Base-by-base conservation (phyloP, 208 protist species). In the Leishmania guyanensis region DNA sequence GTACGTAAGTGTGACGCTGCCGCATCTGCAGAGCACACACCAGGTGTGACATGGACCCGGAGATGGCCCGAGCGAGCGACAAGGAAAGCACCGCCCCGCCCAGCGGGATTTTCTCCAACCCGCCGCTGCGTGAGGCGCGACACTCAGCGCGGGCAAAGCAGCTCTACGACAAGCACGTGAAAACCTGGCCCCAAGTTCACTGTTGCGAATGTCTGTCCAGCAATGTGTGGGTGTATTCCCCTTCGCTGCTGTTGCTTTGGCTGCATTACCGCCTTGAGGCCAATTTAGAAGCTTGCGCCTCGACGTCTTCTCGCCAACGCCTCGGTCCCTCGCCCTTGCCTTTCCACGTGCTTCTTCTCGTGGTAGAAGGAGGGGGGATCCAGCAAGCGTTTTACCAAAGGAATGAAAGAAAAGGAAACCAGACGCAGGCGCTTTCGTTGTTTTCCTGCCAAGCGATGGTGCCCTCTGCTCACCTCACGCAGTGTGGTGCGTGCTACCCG, bases 1-100 rank as follows among this genome's bases (percentile, higher is more conserved):
- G 16, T 77, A 50, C 53, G 73, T 65, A n/a, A 77, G 46, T 29
- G 36, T 51, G 29, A 39, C 73, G n/a, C n/a, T 48, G 17, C 73
- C 73, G 22, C 73, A 64, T 50, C 73, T 77, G 53, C 73, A 77
- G 73, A 46, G 54, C 29, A 77, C 60, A 0, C 29, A 77, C 60
- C 1, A 64, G 68, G 20, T 26, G 56, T 3, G 79, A 84, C 66
- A 29, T 50, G 8, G 80, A 84, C 46, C 46, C 76, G 56, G 75
- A 77, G 66, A 60, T 77, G 80, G 36, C 50, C 39, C 36, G 39
- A 6, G 26, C 36, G 22, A 70, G n/a, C 29, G 5, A 62, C 66
- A 62, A 62, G 26, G 48, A 8, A 53, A 48, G 3, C 0, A 46
- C 20, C 33, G 50, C 48, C 48, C 51, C 69, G 5, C 20, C 20